Evolutionary conservation across 1,284 basidiomycete species (phyloP).

Genomic region (Ceratobasidium theobromae): DNA sequence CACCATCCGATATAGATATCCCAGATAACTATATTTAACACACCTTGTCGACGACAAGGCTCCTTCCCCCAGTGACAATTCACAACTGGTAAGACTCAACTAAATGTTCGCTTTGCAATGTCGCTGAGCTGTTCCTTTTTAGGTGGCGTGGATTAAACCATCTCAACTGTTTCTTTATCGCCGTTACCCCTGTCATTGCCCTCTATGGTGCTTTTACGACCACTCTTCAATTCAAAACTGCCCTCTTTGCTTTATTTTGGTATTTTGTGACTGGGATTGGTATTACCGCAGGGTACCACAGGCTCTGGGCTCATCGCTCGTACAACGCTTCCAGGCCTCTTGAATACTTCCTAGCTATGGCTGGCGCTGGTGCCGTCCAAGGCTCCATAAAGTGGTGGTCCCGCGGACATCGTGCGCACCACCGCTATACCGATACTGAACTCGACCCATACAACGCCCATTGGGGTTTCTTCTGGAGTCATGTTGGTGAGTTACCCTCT

Average conservation of each 20-base stretch:
- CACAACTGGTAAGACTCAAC: constrained; percentile 47
- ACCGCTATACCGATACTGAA: constrained; percentile 93
- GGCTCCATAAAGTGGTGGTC: constrained; percentile 96
- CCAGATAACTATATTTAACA: constrained; percentile 89
- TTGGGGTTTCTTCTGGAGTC: constrained; percentile 76
- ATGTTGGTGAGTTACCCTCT: constrained; percentile 54
- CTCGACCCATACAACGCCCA: constrained; percentile 93
- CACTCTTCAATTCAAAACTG: constrained; percentile 65
- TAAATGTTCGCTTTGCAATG: background rate
- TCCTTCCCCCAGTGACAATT: constrained; percentile 75
- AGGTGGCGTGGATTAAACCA: constrained; percentile 68
- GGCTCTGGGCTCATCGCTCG: constrained; percentile 88
- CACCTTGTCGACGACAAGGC: constrained; percentile 73
- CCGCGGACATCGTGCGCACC: constrained; percentile 91
- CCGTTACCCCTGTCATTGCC: constrained; percentile 68
- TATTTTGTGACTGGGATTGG: constrained; percentile 85
- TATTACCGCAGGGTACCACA: constrained; percentile 78
- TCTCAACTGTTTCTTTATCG: constrained; percentile 71
- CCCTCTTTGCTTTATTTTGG: constrained; percentile 69
- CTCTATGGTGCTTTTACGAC: constrained; percentile 66
- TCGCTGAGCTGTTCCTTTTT: constrained; percentile 37
- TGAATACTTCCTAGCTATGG: constrained; percentile 74
- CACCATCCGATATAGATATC: constrained; percentile 65
- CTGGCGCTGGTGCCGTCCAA: constrained; percentile 84
- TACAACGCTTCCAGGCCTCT: constrained; percentile 85